phyloP scores from a whole-genome alignment of 106 monocot genomes.

The Allium fistulosum region DNA sequence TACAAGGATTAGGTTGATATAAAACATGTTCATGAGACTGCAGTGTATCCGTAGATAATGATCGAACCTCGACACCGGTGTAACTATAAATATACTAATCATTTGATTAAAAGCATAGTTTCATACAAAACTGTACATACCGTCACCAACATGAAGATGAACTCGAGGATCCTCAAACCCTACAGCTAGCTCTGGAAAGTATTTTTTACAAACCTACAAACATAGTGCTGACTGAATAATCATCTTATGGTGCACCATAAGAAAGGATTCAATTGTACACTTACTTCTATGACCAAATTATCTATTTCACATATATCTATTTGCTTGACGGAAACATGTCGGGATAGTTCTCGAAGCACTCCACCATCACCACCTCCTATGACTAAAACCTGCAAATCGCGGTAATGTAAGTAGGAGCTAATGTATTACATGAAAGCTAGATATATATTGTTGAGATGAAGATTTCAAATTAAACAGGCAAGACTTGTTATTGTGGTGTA shows the following conservation, averaged over 20 bases:
- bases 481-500: no score
- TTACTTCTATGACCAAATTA: constrained; percentile 79
- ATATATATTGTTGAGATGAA: no score
- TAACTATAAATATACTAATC: not conserved
- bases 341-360: constrained; percentile 79
- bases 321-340: constrained; percentile 66
- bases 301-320: constrained; percentile 98
- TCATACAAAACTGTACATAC: constrained; percentile 32
- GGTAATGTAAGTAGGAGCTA: no score
- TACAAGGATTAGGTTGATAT: constrained; percentile 9
- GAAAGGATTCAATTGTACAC: not conserved
- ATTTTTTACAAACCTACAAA: constrained; percentile 67
- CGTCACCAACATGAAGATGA: constrained; percentile 85
- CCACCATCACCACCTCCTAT: constrained; percentile 97
- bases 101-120: not conserved
- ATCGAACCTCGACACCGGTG: no score
- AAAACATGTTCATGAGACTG: not conserved
- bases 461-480: no score
- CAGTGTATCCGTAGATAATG: no score
- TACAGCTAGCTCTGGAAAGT: constrained; percentile 72
- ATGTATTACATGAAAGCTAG: no score
- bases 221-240: not conserved
- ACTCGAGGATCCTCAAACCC: constrained; percentile 97
- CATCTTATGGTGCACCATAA: not conserved
- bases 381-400: constrained; percentile 63